These are phyloP conservation scores for Colletotrichum spinosum DNA, from an alignment of 2,329 filamentous ascomycete species.

Conservation along the genomic window DNA sequence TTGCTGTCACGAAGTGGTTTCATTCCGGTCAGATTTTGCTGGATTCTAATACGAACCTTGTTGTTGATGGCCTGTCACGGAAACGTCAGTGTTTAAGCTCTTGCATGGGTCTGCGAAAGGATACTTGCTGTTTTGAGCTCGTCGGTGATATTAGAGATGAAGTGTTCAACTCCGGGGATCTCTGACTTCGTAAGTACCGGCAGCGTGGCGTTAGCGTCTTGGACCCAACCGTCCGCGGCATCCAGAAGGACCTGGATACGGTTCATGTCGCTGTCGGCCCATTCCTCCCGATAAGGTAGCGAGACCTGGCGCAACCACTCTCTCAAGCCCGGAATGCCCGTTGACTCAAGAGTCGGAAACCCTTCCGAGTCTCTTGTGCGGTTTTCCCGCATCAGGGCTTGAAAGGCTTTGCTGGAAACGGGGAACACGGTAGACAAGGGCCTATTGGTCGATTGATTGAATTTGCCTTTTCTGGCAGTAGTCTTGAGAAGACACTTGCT, in stretches of 20 bases:
- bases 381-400: not conserved
- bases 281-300: constrained; percentile 27
- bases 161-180: not conserved
- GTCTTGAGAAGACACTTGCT: constrained; percentile 7
- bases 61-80: not conserved
- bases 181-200: not conserved
- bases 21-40: not conserved
- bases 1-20: constrained; percentile 14
- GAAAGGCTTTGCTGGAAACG: constrained; percentile 35
- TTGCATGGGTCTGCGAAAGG: not conserved
- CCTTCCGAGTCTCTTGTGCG: not conserved
- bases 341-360: constrained; percentile 23
- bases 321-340: constrained; percentile 30
- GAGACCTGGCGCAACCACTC: constrained; percentile 29
- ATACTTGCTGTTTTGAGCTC: not conserved
- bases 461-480: not conserved
- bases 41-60: not conserved
- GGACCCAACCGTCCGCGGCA: constrained; percentile 25
- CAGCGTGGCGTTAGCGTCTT: not conserved
- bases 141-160: not conserved
- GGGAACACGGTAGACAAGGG: constrained; percentile 26
- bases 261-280: constrained; percentile 23
- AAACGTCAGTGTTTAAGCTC: not conserved
- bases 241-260: constrained; percentile 32
- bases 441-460: not conserved